Percentiles rank a stretch among this genome's conserved stretches.
These are phyloP conservation scores for Apiotrichum siamense DNA, from an alignment of 1,284 basidiomycete genomes.

Conservation along the genomic window DNA sequence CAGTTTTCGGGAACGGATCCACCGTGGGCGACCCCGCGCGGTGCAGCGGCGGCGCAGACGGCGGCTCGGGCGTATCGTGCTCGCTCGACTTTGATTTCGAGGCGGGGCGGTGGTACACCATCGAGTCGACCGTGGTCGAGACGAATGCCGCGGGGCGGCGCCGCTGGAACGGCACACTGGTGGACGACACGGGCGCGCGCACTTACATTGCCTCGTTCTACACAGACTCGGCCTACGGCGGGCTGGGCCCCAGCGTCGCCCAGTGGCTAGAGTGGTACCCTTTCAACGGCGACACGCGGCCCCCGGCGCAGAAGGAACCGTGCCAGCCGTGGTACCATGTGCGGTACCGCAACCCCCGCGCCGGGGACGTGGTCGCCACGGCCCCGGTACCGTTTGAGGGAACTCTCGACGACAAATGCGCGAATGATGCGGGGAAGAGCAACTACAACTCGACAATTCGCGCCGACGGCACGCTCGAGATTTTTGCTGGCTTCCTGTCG, in stretches of 20 bases:
- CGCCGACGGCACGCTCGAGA: no score
- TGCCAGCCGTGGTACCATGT: constrained; percentile 3
- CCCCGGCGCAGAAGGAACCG: background rate
- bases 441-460: no score
- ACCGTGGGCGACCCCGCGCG: background rate
- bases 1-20: constrained; percentile 1
- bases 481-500: no score
- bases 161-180: constrained; percentile 10
- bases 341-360: background rate
- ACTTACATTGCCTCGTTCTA: constrained; percentile 7
- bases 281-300: background rate
- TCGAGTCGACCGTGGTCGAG: constrained; percentile 1
- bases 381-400: no score
- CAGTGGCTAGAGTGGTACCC: constrained; percentile 11
- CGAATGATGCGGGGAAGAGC: background rate
- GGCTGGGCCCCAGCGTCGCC: background rate
- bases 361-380: background rate
- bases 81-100: background rate
- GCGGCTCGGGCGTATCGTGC: constrained; percentile 1
- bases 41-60: constrained; percentile 3
- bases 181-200: background rate
- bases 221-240: constrained; percentile 1
- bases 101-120: constrained; percentile 6
- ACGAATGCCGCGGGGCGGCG: background rate
- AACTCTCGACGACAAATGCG: constrained; percentile 6